These are phyloP conservation scores for Pseudogymnoascus pannorum DNA, from an alignment of 2,329 filamentous ascomycete genomes.

Conservation along the genomic window DNA sequence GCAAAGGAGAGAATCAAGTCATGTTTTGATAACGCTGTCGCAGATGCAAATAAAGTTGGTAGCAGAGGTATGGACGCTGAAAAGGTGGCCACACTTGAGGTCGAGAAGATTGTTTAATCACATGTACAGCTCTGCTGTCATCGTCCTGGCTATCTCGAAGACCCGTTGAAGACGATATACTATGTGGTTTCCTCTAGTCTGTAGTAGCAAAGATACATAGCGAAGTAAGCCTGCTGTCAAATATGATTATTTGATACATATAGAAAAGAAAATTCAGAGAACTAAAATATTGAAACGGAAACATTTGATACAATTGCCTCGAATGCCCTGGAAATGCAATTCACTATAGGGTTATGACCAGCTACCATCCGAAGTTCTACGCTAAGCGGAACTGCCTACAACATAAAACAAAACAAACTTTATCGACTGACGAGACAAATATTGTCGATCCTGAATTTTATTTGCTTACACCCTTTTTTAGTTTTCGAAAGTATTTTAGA, in stretches of 20 bases:
- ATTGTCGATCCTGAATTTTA: not conserved
- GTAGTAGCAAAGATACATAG: not conserved
- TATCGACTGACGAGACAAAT: not conserved
- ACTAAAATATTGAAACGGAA: not conserved
- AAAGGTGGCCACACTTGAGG: not conserved
- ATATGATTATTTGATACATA: not conserved
- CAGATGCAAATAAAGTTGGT: not conserved
- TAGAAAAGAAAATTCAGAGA: not conserved
- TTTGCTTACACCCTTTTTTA: not conserved
- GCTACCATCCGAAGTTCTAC: not conserved
- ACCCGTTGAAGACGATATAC: not conserved
- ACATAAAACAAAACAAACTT: not conserved
- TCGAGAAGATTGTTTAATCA: not conserved
- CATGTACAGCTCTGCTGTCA: not conserved
- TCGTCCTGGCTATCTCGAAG: not conserved
- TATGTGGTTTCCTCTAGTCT: not conserved
- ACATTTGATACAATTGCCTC: not conserved
- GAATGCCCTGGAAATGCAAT: not conserved
- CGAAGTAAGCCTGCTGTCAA: not conserved
- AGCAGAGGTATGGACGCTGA: not conserved
- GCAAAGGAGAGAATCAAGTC: conserved; percentile 2
- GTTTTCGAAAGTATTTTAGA: not conserved
- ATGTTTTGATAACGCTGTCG: not conserved
- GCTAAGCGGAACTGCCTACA: too few species aligned
- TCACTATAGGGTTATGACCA: not conserved